Evolutionary conservation across 495 filamentous ascomycete genomes (phyloP).

Genomic region (Penicillium desertorum): DNA sequence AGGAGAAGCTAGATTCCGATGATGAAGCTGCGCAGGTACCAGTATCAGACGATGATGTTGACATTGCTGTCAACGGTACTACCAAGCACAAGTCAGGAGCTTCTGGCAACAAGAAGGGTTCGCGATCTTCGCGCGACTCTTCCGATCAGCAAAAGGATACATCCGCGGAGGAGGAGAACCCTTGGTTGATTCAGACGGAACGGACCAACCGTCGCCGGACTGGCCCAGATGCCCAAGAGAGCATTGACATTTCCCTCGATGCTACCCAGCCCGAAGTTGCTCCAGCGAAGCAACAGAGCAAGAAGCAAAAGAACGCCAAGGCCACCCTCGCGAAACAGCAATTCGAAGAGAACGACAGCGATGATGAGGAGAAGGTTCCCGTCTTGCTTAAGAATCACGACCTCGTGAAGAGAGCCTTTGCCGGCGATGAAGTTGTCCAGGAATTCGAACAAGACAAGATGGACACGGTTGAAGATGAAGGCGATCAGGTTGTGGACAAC

Average conservation of each 20-base stretch:
- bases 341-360: conserved; percentile 42
- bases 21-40: conserved; percentile 40
- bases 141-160: conserved; percentile 24
- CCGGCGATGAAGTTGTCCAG: conserved; percentile 80
- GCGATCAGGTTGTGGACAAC: conserved; percentile 79
- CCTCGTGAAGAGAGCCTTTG: conserved; percentile 82
- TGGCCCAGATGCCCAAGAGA: conserved; percentile 34
- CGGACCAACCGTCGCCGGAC: conserved; percentile 39
- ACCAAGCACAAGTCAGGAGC: conserved; percentile 25
- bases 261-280: conserved; percentile 27
- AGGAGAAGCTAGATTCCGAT: conserved; percentile 57
- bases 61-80: conserved; percentile 25
- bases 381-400: conserved; percentile 75
- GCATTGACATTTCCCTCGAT: conserved; percentile 41
- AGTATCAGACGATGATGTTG: conserved; percentile 27
- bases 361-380: conserved; percentile 60
- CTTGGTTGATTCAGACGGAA: conserved; percentile 49
- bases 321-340: conserved; percentile 20
- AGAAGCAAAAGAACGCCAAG: conserved; percentile 26
- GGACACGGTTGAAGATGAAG: conserved; percentile 71
- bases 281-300: conserved; percentile 12
- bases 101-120: conserved; percentile 19
- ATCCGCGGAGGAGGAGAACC: conserved; percentile 42
- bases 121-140: conserved; percentile 21
- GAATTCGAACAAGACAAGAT: conserved; percentile 82